phyloP scores from a whole-genome alignment of 2,329 filamentous ascomycete genomes.

The Fusarium transvaalense region DNA sequence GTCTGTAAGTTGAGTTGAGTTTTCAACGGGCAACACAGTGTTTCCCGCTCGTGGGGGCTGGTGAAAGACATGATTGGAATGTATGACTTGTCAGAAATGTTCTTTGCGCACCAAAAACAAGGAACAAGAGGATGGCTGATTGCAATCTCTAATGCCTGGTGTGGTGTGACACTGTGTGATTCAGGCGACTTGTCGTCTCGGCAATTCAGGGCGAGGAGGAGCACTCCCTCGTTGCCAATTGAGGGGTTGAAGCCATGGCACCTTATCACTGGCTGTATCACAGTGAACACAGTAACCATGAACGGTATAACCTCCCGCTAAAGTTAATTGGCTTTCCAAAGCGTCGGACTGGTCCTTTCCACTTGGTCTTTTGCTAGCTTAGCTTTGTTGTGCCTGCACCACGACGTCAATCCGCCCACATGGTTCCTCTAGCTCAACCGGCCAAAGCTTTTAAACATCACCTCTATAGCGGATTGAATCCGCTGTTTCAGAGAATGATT shows the following conservation, averaged over 20 bases:
- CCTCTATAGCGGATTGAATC: not conserved
- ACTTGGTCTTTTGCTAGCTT: not conserved
- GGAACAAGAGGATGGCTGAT: no score
- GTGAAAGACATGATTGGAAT: no score
- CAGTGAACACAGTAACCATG: not conserved
- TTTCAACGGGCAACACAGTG: slow-evolving; percentile 15
- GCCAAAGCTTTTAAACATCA: not conserved
- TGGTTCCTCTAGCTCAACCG: not conserved
- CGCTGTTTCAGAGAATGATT: not conserved
- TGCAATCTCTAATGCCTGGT: not conserved
- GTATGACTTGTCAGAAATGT: not conserved
- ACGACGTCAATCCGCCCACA: not conserved
- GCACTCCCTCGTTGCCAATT: not conserved
- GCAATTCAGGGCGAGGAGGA: not conserved
- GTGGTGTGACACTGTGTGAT: not conserved
- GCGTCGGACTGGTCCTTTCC: not conserved
- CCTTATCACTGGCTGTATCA: not conserved
- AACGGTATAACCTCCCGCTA: not conserved
- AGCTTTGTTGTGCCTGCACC: not conserved
- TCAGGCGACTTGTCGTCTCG: not conserved
- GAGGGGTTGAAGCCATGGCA: not conserved
- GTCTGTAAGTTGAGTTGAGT: no score
- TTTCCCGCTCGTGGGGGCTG: not conserved
- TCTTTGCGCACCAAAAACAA: not conserved
- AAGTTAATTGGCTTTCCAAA: not conserved